Conservation (phyloP, 2,329 filamentous ascomycete species). For the Cordyceps javanica region DNA sequence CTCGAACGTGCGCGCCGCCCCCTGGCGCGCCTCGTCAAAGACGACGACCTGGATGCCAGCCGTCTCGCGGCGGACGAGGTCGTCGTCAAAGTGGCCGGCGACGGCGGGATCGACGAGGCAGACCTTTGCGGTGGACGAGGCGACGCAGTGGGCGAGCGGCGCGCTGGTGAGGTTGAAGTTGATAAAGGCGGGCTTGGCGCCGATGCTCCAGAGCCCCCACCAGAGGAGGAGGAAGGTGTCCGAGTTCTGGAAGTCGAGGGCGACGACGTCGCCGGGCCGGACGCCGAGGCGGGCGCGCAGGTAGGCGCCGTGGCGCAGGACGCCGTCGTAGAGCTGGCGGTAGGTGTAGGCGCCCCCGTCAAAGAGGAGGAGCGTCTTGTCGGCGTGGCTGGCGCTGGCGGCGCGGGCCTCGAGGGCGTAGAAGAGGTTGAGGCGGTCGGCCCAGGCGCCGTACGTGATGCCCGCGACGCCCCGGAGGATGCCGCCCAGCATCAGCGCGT, state of each 20-base stretch:
- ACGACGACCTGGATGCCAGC: constrained; percentile 52
- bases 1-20: constrained; percentile 42
- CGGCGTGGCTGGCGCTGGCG: constrained; percentile 40
- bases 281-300: constrained; percentile 59
- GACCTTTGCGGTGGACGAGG: constrained; percentile 59
- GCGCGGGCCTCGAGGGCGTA: constrained; percentile 68
- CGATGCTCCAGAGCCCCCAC: constrained; percentile 76
- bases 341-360: constrained; percentile 64
- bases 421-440: constrained; percentile 64
- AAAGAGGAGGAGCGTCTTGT: constrained; percentile 56
- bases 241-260: constrained; percentile 75
- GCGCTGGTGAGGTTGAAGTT: constrained; percentile 77
- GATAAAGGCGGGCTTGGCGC: constrained; percentile 77
- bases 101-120: constrained; percentile 63
- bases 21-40: constrained; percentile 50
- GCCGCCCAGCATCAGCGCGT: constrained; percentile 43
- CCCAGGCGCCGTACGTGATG: constrained; percentile 14
- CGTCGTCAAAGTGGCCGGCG: constrained; percentile 47
- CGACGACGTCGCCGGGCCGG: constrained; percentile 68
- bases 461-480: constrained; percentile 40
- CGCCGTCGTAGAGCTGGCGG: constrained; percentile 62
- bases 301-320: constrained; percentile 70
- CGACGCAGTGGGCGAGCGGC: constrained; percentile 67
- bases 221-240: constrained; percentile 70
- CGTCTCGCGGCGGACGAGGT: constrained; percentile 46